Evolutionary conservation across 1,284 basidiomycete species (phyloP).

Genomic region (Phellinidium pouzarii): DNA sequence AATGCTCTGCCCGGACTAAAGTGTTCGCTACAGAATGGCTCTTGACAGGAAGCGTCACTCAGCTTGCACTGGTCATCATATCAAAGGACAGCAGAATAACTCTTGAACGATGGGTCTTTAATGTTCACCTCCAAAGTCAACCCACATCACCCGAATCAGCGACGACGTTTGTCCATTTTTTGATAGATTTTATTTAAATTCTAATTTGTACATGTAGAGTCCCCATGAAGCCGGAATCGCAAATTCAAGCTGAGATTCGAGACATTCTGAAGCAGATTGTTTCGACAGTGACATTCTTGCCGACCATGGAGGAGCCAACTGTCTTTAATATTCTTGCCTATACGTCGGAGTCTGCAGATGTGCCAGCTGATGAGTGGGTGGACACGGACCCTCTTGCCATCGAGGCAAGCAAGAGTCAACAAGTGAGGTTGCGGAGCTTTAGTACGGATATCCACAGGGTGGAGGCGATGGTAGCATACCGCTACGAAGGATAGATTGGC

Average conservation of each 20-base stretch:
- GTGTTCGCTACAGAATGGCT: constrained; percentile 69
- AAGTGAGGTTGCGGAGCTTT: constrained; percentile 87
- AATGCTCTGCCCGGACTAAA: constrained; percentile 9
- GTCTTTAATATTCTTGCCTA: constrained; percentile 96
- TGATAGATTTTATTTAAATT: not conserved
- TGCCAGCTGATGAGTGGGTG: constrained; percentile 88
- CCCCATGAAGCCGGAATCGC: constrained; percentile 72
- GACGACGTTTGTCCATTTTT: constrained; percentile 9
- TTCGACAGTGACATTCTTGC: constrained; percentile 91
- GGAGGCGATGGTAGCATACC: constrained; percentile 84
- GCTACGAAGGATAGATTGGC: constrained; percentile 58
- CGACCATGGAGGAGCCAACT: constrained; percentile 91
- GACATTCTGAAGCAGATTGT: constrained; percentile 99
- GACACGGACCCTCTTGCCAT: constrained; percentile 95
- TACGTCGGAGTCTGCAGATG: constrained; percentile 80
- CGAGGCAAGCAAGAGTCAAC: constrained; percentile 92
- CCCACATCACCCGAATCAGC: constrained; percentile 33
- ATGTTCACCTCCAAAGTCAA: constrained; percentile 76
- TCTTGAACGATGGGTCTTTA: constrained; percentile 97
- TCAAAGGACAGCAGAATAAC: constrained; percentile 89
- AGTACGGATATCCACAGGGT: constrained; percentile 88
- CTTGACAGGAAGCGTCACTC: constrained; percentile 80
- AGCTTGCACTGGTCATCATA: constrained; percentile 93
- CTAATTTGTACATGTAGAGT: constrained; percentile 29
- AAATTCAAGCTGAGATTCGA: constrained; percentile 96